Evolutionary conservation across 139 green algal genomes (phyloP), one percentile per base, ranked within the genome.

Genomic region (Microglena sp.): DNA sequence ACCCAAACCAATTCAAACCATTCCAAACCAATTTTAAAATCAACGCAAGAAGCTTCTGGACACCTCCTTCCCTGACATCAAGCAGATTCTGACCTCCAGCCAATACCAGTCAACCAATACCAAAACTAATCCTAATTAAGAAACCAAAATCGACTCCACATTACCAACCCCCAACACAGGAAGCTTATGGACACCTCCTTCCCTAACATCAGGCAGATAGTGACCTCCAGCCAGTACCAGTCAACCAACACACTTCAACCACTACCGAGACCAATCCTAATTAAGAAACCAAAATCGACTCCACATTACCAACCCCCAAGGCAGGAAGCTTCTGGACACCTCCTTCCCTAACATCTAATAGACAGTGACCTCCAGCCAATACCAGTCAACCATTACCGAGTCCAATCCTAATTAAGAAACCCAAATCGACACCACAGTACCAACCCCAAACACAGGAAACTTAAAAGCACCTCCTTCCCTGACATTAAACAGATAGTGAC

Each of bases 191-290:
- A 79, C 15, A 73, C 78, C 2, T 64, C 89, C 66, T 90, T 97
- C 34, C 90, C 92, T 0, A 66, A 64, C 50, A 75, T 96, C 59
- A 28, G 64, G 21, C 71, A 66, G 11, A 32, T 94, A 4, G 76
- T 93, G 75, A 93, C 87, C 1, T 45, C 50, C 21, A 75, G 68
- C 11, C 77, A 26, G 83, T 94, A 32, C 46, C 70, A 5, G 84
- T 77, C 40, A 78, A 82, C 18, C 68, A 69, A 1, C 93, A 99
- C 73, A 62, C 74, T n/a, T 99, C 0, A 50, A 89, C 33, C n/a
- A n/a, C n/a, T n/a, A n/a, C n/a, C n/a, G n/a, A n/a, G n/a, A n/a
- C n/a, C n/a, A n/a, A 50, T 18, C 11, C 40, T n/a, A n/a, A n/a
- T n/a, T n/a, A n/a, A n/a, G n/a, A 50, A 11, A 50, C 40, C 11